Conservation (phyloP, 352 stramenopile genomes). For the Saprolegnia parasitica region DNA sequence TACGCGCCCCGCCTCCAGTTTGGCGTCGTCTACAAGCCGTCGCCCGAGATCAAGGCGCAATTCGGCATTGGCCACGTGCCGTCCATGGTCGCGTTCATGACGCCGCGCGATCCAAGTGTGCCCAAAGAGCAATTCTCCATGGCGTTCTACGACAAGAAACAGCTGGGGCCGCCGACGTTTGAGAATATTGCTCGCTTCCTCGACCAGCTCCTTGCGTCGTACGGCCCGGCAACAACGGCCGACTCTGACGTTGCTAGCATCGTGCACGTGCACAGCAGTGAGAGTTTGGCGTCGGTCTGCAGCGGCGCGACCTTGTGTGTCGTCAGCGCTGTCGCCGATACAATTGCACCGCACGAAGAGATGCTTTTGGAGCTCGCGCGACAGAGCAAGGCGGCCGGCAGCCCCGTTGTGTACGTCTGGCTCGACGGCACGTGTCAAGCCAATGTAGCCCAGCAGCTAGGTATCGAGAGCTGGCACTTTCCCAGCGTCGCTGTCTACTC, state of each 20-base stretch:
- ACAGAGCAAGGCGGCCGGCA: slow-evolving; percentile 37
- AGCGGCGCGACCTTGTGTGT: slow-evolving; percentile 62
- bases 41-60: slow-evolving; percentile 54
- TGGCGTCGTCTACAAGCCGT: slow-evolving; percentile 49
- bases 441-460: slow-evolving; percentile 62
- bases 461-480: slow-evolving; percentile 68
- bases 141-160: slow-evolving; percentile 64
- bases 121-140: slow-evolving; percentile 46
- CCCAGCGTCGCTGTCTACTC: slow-evolving; percentile 70
- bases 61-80: slow-evolving; percentile 40
- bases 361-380: slow-evolving; percentile 43
- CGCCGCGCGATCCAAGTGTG: slow-evolving; percentile 8
- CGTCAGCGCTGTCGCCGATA: slow-evolving; percentile 51
- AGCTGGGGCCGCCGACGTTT: slow-evolving; percentile 55
- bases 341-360: slow-evolving; percentile 44
- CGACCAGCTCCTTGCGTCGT: slow-evolving; percentile 53
- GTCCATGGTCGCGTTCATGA: slow-evolving; percentile 26
- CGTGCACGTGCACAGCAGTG: slow-evolving; percentile 52
- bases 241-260: slow-evolving; percentile 29
- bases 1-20: slow-evolving; percentile 53
- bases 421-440: slow-evolving; percentile 70
- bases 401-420: slow-evolving; percentile 74
- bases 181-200: slow-evolving; percentile 66
- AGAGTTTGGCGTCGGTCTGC: slow-evolving; percentile 51
- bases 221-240: slow-evolving; percentile 35